Conservation (phyloP, 2,329 filamentous ascomycete genomes). For the Trichoderma sp. region DNA sequence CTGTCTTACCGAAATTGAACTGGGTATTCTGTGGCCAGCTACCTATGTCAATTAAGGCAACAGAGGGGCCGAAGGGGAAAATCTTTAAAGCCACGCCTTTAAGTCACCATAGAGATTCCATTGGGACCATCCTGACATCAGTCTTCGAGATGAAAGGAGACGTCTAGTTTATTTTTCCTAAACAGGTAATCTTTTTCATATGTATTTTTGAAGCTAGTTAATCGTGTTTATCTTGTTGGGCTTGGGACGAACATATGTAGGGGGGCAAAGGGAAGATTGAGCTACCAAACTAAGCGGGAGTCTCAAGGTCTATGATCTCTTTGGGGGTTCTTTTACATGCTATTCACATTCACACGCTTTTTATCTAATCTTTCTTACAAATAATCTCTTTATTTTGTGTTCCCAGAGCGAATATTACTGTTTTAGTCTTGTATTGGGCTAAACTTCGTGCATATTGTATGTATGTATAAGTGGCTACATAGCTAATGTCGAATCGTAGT, state of each 20-base stretch:
- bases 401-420: neutral
- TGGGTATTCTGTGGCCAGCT: slow-evolving; percentile 1
- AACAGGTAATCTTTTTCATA: too few species aligned
- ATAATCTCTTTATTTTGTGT: neutral
- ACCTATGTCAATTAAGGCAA: neutral
- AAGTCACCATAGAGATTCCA: neutral
- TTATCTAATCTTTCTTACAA: neutral
- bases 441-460: too few species aligned
- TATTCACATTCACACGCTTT: neutral
- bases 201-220: neutral
- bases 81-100: neutral
- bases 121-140: neutral
- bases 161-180: neutral
- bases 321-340: neutral
- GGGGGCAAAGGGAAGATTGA: neutral
- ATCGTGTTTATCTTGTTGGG: neutral
- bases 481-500: too few species aligned
- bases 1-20: neutral
- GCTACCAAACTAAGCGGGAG: neutral
- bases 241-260: neutral
- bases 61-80: neutral
- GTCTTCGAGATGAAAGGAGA: neutral
- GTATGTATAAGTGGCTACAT: too few species aligned
- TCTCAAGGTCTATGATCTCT: neutral
- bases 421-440: too few species aligned